These are phyloP conservation scores for Nakaseomyces bracarensis DNA, from an alignment of 1,139 yeast species.

Conservation along the genomic window DNA sequence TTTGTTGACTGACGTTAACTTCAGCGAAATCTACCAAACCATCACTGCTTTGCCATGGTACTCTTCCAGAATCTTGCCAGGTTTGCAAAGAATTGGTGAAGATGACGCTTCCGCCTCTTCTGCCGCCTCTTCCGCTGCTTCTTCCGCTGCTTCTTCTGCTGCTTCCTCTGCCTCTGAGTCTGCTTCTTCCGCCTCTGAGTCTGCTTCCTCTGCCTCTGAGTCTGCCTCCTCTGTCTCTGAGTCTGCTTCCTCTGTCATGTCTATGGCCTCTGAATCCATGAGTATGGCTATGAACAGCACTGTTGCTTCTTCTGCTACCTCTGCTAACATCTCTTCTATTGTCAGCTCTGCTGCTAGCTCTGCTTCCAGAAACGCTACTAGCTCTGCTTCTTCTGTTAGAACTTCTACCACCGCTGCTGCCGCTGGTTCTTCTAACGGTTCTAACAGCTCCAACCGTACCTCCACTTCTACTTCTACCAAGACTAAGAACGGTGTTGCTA, in stretches of 20 bases:
- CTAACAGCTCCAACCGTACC: neutral
- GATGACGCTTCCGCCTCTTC: slow-evolving; percentile 22
- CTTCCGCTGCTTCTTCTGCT: slow-evolving; percentile 13
- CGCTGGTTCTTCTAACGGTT: neutral
- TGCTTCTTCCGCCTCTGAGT: slow-evolving; percentile 14
- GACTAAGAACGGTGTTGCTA: slow-evolving; percentile 7
- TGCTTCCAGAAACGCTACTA: slow-evolving; percentile 1
- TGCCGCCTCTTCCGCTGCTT: slow-evolving; percentile 17
- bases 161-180: slow-evolving; percentile 21
- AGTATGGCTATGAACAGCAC: slow-evolving; percentile 12
- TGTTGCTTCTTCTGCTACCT: slow-evolving; percentile 6
- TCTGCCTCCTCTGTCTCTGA: slow-evolving; percentile 9
- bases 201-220: slow-evolving; percentile 16
- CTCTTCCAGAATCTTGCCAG: slow-evolving; percentile 32
- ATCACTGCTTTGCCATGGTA: slow-evolving; percentile 40
- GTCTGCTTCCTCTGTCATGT: slow-evolving; percentile 16
- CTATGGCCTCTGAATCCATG: slow-evolving; percentile 12
- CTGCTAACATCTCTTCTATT: slow-evolving; percentile 18
- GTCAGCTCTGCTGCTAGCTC: neutral
- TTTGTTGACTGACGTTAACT: slow-evolving; percentile 27
- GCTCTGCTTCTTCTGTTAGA: neutral
- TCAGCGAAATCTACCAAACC: slow-evolving; percentile 29
- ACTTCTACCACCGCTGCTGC: slow-evolving; percentile 5
- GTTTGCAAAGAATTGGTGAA: slow-evolving; percentile 24
- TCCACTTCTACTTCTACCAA: slow-evolving; percentile 4